Percentiles rank a stretch among this genome's conserved stretches.
These are phyloP conservation scores for Umbelopsis sp. DNA, from an alignment of 192 early-diverging fungal genomes.

Conservation along the genomic window DNA sequence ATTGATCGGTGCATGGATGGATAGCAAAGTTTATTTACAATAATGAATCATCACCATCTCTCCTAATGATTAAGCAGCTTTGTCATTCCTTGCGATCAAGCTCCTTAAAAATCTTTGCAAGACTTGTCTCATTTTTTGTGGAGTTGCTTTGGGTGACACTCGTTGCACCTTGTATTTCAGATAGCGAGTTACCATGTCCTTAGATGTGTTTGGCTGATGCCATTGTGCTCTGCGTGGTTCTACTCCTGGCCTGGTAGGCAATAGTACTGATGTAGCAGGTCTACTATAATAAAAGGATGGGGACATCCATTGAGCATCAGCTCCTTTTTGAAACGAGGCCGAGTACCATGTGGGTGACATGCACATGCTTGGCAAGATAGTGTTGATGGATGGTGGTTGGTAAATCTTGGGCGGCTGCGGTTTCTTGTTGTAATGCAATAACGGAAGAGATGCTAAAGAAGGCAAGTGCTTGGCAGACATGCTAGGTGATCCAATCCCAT, in stretches of 20 bases:
- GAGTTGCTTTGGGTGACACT: constrained; percentile 37
- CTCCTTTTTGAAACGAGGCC: constrained; percentile 36
- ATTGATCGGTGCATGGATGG: too few relatives aligned
- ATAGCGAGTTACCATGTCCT: constrained; percentile 32
- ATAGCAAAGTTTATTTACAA: constrained; percentile 1
- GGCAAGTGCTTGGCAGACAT: not conserved
- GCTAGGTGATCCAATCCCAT: not conserved
- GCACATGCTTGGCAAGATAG: constrained; percentile 31
- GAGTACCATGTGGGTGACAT: constrained; percentile 44
- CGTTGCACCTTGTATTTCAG: constrained; percentile 31
- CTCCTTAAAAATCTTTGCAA: constrained; percentile 37
- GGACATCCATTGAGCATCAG: constrained; percentile 34
- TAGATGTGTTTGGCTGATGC: constrained; percentile 16
- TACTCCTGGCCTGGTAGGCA: constrained; percentile 22
- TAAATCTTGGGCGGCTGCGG: constrained; percentile 26
- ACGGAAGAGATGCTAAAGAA: not conserved
- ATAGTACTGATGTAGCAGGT: constrained; percentile 24
- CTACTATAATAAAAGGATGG: constrained; percentile 43
- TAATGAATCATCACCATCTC: not conserved
- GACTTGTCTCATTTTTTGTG: constrained; percentile 39
- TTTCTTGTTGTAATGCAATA: constrained; percentile 3
- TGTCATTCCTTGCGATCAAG: constrained; percentile 25
- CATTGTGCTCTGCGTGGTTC: not conserved
- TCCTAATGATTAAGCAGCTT: not conserved
- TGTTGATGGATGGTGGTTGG: constrained; percentile 29